phyloP scores from a whole-genome alignment of 352 stramenopile species.

The Peronospora belbahrii region DNA sequence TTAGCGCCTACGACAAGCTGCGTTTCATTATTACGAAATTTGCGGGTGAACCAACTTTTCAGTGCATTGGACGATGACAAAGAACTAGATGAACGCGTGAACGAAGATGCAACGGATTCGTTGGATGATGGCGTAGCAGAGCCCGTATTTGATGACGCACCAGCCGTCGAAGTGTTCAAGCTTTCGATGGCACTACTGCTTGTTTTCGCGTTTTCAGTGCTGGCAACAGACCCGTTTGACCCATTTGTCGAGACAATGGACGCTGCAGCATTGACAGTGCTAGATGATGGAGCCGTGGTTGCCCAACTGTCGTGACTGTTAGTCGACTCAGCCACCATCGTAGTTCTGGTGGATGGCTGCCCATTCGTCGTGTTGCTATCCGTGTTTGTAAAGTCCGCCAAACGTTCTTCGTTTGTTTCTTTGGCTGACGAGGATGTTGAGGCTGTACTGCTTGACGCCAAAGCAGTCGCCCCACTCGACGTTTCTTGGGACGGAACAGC shows the following conservation, averaged over 20 bases:
- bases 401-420: constrained; percentile 6
- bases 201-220: background rate
- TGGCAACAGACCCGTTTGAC: background rate
- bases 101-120: background rate
- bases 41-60: constrained; percentile 25
- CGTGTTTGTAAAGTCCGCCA: constrained; percentile 1
- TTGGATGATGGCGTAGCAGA: constrained; percentile 1
- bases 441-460: constrained; percentile 3
- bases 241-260: constrained; percentile 5
- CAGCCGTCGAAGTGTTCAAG: background rate
- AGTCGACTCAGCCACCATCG: background rate
- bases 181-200: constrained; percentile 6
- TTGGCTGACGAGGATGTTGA: constrained; percentile 6
- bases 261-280: background rate
- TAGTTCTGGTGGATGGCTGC: background rate
- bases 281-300: constrained; percentile 1
- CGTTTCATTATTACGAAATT: constrained; percentile 27
- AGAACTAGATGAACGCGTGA: constrained; percentile 6
- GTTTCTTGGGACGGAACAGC: constrained; percentile 1
- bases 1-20: constrained; percentile 23
- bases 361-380: constrained; percentile 5
- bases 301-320: background rate
- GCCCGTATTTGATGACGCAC: constrained; percentile 2
- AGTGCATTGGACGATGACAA: constrained; percentile 13
- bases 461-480: constrained; percentile 1